phyloP scores from a whole-genome alignment of 768 basidiomycete species.

The Fomitopsis serialis region DNA sequence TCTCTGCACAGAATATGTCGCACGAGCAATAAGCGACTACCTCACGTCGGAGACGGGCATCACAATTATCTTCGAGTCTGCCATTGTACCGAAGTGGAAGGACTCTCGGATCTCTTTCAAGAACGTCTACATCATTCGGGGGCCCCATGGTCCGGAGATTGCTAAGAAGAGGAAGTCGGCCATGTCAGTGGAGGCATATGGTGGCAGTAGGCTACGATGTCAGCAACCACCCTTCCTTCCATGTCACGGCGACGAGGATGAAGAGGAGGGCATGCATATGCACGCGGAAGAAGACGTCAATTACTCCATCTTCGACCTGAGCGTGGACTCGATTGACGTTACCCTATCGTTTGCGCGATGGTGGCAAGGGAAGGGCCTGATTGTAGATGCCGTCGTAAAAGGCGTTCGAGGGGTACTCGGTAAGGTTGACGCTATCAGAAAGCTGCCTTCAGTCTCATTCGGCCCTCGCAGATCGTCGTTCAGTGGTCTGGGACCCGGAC shows the following conservation, averaged over 20 bases:
- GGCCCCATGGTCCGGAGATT: conserved; percentile 36
- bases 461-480: conserved; percentile 67
- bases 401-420: conserved; percentile 94
- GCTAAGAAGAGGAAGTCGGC: conserved; percentile 5
- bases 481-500: conserved; percentile 80
- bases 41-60: conserved; percentile 91
- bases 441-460: background rate
- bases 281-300: conserved; percentile 54
- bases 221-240: conserved; percentile 68
- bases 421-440: conserved; percentile 19
- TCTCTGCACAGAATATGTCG: conserved; percentile 62
- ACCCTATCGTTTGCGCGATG: conserved; percentile 86
- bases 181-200: conserved; percentile 30
- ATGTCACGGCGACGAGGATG: conserved; percentile 60
- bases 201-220: conserved; percentile 72
- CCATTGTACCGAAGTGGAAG: conserved; percentile 97
- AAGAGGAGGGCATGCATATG: conserved; percentile 19
- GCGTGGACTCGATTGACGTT: conserved; percentile 92
- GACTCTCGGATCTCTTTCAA: conserved; percentile 95
- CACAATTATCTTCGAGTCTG: conserved; percentile 93
- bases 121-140: conserved; percentile 90
- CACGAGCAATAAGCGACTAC: conserved; percentile 85
- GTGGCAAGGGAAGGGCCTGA: conserved; percentile 92
- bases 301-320: conserved; percentile 90
- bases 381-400: conserved; percentile 86